Evolutionary conservation across 2,329 filamentous ascomycete genomes (phyloP), one percentile per base, ranked within the genome.

Genomic region (Arthrobotrys conoides): DNA sequence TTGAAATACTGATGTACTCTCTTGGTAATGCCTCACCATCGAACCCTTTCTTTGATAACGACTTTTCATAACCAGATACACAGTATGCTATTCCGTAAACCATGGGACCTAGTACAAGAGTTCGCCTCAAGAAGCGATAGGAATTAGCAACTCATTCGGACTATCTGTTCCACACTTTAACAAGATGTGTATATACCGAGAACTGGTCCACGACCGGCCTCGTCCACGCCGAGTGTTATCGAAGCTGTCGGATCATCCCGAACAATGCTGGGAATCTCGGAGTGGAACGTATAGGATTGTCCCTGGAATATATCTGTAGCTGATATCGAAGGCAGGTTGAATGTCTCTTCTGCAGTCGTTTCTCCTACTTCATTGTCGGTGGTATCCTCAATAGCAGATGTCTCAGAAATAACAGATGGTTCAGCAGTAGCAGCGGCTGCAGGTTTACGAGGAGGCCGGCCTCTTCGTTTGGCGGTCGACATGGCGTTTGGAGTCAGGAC

Each of bases 261-360:
- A 66, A 93, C 88, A n/a, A 85, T 84, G 0, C 88, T 83, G 0
- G 92, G 93, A 0, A 93, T 87, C 16, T 89, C 86, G 0, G 92
- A 93, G 86, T 90, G 93, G 84, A 94, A 88, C 10, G 89, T 87
- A 85, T 93, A 93, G 48, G 91, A 91, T 57, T 87, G 87, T 83
- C 92, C 92, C 48, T 87, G 83, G 81, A 92, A 85, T 79, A 94
- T 87, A 46, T 85, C 83, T 18, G 85, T 70, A 55, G 83, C 83
- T 84, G 91, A 85, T 81, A 94, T 87, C 16, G 91, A 94, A 5
- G 92, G 92, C 14, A 92, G 91, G 80, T 92, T 85, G 85, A 91
- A 93, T 36, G 63, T 22, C 20, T 51, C 27, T 5, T 20, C 20
- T 36, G 9, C 10, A 78, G 27, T 27, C 5, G 53, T 33, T n/a